Evolutionary conservation across 2,329 filamentous ascomycete genomes (phyloP).

Genomic region (Lecanicillium sp.): DNA sequence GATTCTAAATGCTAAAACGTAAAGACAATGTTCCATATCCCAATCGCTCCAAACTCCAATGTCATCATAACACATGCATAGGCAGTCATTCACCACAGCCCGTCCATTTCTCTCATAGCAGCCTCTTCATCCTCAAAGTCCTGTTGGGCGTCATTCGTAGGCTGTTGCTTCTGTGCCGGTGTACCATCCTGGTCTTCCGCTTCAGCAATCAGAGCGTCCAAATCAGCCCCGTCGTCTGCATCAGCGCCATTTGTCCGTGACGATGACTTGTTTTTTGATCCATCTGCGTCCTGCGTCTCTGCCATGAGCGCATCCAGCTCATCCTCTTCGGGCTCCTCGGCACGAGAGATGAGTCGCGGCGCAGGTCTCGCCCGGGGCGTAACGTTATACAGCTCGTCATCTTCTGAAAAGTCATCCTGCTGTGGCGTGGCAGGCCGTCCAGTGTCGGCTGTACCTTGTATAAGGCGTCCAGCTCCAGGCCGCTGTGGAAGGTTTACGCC

Average conservation of each 20-base stretch:
- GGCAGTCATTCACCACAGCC: conserved; percentile 32
- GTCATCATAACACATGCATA: background rate
- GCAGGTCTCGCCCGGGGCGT: conserved; percentile 31
- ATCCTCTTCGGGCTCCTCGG: conserved; percentile 30
- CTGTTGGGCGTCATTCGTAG: conserved; percentile 30
- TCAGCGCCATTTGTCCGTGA: conserved; percentile 9
- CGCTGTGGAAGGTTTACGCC: conserved; percentile 18
- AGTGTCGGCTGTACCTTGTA: background rate
- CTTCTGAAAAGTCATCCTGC: conserved; percentile 28
- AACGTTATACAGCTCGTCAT: conserved; percentile 46
- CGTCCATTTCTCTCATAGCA: conserved; percentile 57
- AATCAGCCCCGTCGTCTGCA: conserved; percentile 36
- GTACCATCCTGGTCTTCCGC: conserved; percentile 20
- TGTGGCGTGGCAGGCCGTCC: conserved; percentile 19
- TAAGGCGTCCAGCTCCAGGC: conserved; percentile 3
- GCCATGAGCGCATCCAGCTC: conserved; percentile 48
- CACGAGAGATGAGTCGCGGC: conserved; percentile 13
- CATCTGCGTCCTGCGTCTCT: conserved; percentile 27
- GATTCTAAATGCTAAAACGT: too few species aligned
- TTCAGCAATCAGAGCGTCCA: conserved; percentile 47
- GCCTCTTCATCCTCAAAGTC: conserved; percentile 55
- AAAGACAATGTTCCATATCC: background rate
- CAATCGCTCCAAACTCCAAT: too few species aligned
- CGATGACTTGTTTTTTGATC: background rate
- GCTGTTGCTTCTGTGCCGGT: background rate